These are phyloP conservation scores for Aspergillus niger DNA, from an alignment of 2,329 filamentous ascomycete genomes.

Conservation along the genomic window DNA sequence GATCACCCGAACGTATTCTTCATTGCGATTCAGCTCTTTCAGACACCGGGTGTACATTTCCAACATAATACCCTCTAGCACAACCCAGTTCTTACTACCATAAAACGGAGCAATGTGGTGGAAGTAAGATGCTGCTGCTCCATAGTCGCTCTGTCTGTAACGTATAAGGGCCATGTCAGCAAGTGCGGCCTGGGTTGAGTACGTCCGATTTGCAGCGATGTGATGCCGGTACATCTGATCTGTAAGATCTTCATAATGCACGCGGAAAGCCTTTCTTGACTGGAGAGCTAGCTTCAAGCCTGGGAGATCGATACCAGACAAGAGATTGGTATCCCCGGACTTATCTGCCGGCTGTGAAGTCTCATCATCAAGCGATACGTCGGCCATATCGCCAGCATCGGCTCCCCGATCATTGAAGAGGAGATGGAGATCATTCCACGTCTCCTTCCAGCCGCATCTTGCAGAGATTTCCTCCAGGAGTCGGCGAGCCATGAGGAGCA, in stretches of 20 bases:
- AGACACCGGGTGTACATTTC: constrained; percentile 84
- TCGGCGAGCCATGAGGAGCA: constrained; percentile 77
- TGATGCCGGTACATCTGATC: constrained; percentile 82
- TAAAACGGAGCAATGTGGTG: constrained; percentile 77
- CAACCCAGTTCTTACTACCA: constrained; percentile 73
- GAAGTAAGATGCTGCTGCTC: constrained; percentile 74
- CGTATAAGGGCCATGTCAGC: constrained; percentile 86
- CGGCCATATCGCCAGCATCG: constrained; percentile 33
- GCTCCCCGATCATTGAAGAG: constrained; percentile 38
- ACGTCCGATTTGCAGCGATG: constrained; percentile 72
- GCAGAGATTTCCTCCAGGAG: constrained; percentile 74
- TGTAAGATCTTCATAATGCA: constrained; percentile 74
- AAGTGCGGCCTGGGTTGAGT: constrained; percentile 75
- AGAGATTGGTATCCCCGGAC: constrained; percentile 25
- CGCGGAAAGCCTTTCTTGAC: constrained; percentile 65
- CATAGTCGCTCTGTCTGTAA: constrained; percentile 73
- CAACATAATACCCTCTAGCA: constrained; percentile 79
- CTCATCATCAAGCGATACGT: constrained; percentile 39
- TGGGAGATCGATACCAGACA: constrained; percentile 56
- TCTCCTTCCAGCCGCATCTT: constrained; percentile 72
- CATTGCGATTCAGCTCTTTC: constrained; percentile 70
- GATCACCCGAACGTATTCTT: constrained; percentile 76
- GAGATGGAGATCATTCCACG: constrained; percentile 64
- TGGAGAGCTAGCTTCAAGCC: constrained; percentile 64
- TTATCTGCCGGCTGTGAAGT: constrained; percentile 19